A percentile compares a stretch with the other conserved stretches of the same genome.
Evolutionary conservation across 176 grass and related monocot species (phyloP).

Genomic region (Lolium perenne): DNA sequence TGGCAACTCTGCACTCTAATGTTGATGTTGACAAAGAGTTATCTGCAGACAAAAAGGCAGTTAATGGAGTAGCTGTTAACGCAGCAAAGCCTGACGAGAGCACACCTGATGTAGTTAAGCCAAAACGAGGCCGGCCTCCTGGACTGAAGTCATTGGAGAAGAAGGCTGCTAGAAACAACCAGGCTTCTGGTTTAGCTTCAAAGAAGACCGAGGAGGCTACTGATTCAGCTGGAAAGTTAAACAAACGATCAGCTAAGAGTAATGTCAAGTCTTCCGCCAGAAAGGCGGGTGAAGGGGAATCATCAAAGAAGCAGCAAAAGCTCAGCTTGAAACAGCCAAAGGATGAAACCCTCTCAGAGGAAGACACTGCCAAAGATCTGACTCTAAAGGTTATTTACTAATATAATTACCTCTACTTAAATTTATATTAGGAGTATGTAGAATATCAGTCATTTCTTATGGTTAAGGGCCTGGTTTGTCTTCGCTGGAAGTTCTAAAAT

Average conservation of each 20-base stretch:
- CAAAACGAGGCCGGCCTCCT: constrained; percentile 59
- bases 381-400: constrained; percentile 54
- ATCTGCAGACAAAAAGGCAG: constrained; percentile 40
- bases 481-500: constrained; percentile 4
- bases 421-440: neutral
- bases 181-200: constrained; percentile 25
- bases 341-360: constrained; percentile 38
- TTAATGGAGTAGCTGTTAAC: constrained; percentile 53
- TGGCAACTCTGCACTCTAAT: constrained; percentile 32
- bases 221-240: constrained; percentile 61
- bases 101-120: constrained; percentile 46
- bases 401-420: constrained; percentile 3
- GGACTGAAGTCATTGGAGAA: constrained; percentile 53
- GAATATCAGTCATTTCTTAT: neutral
- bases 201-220: constrained; percentile 53
- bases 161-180: constrained; percentile 50
- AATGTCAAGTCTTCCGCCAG: constrained; percentile 38
- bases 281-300: constrained; percentile 58
- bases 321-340: constrained; percentile 51
- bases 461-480: neutral
- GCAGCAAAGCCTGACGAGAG: constrained; percentile 33
- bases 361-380: constrained; percentile 41
- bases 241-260: constrained; percentile 52
- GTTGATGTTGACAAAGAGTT: constrained; percentile 39
- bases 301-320: constrained; percentile 57